Conservation (phyloP, 768 basidiomycete species). For the Tubosaeta sp. region DNA sequence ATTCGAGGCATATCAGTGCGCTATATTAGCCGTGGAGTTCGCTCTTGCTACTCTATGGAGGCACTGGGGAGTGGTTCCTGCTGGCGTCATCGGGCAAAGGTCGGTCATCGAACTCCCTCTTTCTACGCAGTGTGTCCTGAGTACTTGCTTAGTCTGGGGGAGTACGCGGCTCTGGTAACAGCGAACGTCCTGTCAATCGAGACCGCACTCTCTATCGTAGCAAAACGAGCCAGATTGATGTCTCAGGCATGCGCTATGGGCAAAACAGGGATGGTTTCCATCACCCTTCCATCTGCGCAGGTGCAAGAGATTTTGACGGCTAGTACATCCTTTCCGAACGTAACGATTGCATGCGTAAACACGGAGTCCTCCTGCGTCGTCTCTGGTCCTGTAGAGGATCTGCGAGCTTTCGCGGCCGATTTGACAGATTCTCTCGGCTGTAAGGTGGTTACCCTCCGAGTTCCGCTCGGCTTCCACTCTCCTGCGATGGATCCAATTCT, state of each 20-base stretch:
- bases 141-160: constrained; percentile 53
- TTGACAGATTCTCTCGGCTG: constrained; percentile 35
- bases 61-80: constrained; percentile 60
- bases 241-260: constrained; percentile 40
- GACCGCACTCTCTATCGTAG: constrained; percentile 56
- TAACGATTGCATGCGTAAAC: constrained; percentile 61
- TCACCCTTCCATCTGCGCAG: constrained; percentile 36
- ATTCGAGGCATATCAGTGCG: constrained; percentile 46
- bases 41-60: constrained; percentile 62
- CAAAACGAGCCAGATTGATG: constrained; percentile 56
- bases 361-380: constrained; percentile 54
- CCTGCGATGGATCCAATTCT: constrained; percentile 57
- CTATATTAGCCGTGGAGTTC: constrained; percentile 60
- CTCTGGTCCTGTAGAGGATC: constrained; percentile 47
- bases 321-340: constrained; percentile 31
- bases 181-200: constrained; percentile 55
- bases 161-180: constrained; percentile 68
- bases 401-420: constrained; percentile 39
- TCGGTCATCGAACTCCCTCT: constrained; percentile 26
- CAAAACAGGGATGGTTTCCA: constrained; percentile 59
- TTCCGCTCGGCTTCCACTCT: constrained; percentile 66
- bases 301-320: constrained; percentile 35
- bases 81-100: constrained; percentile 72
- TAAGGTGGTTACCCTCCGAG: constrained; percentile 43
- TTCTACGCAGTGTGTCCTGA: background rate